Base-by-base conservation (phyloP, 139 green algal species). In the Chlamydomonas sphaeroides region DNA sequence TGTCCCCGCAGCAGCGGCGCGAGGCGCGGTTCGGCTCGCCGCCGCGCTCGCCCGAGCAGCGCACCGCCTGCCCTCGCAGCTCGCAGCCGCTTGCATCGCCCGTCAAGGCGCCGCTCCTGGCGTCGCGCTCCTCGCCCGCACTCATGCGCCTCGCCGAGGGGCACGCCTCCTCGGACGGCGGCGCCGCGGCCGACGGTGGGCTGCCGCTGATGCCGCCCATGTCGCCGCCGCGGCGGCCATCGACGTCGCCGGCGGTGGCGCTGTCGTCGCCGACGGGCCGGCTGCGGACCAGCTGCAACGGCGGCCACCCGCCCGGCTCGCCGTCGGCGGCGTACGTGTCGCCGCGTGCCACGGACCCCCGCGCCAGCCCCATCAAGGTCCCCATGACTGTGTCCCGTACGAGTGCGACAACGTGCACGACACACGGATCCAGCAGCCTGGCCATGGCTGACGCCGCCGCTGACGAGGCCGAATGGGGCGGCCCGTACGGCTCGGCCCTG, bases 321-420 rank as follows among this genome's bases (percentile, higher is more conserved):
- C 51, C 36, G 1, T 26, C 53, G 5, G 56, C 73, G 4, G 28
- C 73, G 20, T 80, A 80, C 73, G 45, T 69, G 14, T 80, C 73
- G 0, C 59, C 73, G 21, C 36, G 57, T 6, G 73, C 53, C 25
- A 39, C 73, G 25, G 73, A 80, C 57, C 73, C 73, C 6, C 73
- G 57, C 25, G 73, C 57, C 57, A 70, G 38, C 41, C 73, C 73
- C 39, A 80, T 80, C 57, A 80, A 80, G 57, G 30, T 80, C 11
- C 26, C 61, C 7, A 57, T 62, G 5, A 38, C 61, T 14, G 7
- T n/a, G n/a, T n/a, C n/a, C n/a, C n/a, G n/a, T n/a, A n/a, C n/a
- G n/a, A n/a, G n/a, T n/a, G n/a, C n/a, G n/a, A n/a, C n/a, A n/a
- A n/a, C n/a, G n/a, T n/a, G n/a, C n/a, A n/a, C n/a, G n/a, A n/a